Evolutionary conservation across 139 green algal genomes (phyloP).

Genomic region (Chlorella vulgaris): DNA sequence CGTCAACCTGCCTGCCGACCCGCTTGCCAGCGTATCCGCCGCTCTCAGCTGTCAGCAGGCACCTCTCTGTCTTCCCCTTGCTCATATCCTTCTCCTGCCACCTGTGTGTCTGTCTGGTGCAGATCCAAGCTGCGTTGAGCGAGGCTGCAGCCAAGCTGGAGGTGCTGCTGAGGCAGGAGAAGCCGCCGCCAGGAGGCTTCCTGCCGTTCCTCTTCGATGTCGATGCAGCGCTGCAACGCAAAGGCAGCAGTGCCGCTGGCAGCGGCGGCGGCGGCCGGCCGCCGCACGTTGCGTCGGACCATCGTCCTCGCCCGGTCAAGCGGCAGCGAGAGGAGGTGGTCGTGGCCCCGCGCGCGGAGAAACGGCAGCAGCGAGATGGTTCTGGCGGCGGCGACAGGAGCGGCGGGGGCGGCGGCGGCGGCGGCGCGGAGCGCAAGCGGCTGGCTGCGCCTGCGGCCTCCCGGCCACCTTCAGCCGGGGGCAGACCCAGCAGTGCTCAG

Average conservation of each 20-base stretch:
- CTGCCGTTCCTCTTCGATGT: constrained; percentile 27
- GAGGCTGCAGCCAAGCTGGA: constrained; percentile 33
- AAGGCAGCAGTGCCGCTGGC: not conserved
- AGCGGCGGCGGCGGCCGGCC: not conserved
- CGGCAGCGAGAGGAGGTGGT: not conserved
- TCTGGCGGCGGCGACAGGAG: not conserved
- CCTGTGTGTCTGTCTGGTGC: not conserved
- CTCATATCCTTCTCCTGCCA: not conserved
- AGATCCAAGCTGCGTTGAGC: constrained; percentile 10
- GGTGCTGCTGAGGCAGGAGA: constrained; percentile 13
- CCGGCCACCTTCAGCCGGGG: not conserved
- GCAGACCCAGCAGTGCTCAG: too few relatives aligned
- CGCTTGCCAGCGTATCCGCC: too few relatives aligned
- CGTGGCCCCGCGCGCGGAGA: not conserved
- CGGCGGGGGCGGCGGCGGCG: not conserved
- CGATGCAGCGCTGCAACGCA: not conserved
- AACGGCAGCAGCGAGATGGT: not conserved
- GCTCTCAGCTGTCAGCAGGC: too few relatives aligned
- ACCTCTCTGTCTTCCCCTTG: too few relatives aligned
- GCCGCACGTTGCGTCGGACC: not conserved
- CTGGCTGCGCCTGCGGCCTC: not conserved
- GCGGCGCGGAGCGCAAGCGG: too few relatives aligned
- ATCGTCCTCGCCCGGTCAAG: not conserved
- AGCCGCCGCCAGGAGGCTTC: constrained; percentile 15
- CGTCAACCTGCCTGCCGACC: too few relatives aligned